Evolutionary conservation across 2,329 filamentous ascomycete genomes (phyloP).

Genomic region (Coleophoma eucalyptorum): DNA sequence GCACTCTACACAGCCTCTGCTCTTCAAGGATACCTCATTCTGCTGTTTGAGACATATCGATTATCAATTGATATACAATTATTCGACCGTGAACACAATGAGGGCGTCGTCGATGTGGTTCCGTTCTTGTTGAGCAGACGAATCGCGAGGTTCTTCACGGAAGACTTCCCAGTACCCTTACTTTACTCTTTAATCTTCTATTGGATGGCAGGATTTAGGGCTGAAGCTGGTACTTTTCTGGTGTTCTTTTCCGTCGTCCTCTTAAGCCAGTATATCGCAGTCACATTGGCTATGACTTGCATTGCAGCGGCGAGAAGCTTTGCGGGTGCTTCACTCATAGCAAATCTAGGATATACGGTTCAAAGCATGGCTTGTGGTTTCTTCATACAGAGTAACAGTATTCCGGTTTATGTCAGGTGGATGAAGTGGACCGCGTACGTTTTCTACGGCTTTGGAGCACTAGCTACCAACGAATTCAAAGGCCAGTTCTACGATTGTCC

Average conservation of each 20-base stretch:
- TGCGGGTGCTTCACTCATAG: conserved; percentile 66
- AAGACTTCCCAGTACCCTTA: conserved; percentile 70
- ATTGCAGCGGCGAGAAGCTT: conserved; percentile 65
- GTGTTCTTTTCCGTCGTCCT: conserved; percentile 67
- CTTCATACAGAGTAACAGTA: conserved; percentile 70
- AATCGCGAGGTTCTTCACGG: conserved; percentile 63
- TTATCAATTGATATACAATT: conserved; percentile 70
- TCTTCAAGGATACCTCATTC: conserved; percentile 71
- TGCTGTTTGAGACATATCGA: conserved; percentile 74
- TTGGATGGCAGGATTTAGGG: conserved; percentile 73
- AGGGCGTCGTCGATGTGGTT: conserved; percentile 66
- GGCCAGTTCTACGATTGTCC: conserved; percentile 73
- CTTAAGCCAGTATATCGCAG: conserved; percentile 68
- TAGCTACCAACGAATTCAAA: conserved; percentile 70
- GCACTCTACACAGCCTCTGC: conserved; percentile 69
- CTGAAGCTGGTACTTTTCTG: conserved; percentile 61
- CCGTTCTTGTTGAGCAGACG: conserved; percentile 69
- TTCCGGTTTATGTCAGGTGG: conserved; percentile 77
- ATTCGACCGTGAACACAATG: conserved; percentile 72
- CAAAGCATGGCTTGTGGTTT: conserved; percentile 74
- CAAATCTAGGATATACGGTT: conserved; percentile 68
- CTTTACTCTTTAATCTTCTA: conserved; percentile 70
- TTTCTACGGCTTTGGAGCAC: conserved; percentile 68
- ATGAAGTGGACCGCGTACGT: conserved; percentile 64
- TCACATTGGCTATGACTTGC: conserved; percentile 67